A percentile compares a stretch with the other conserved stretches of the same genome.
phyloP scores from a whole-genome alignment of 345 rosid species.

The Corchorus olitorius region DNA sequence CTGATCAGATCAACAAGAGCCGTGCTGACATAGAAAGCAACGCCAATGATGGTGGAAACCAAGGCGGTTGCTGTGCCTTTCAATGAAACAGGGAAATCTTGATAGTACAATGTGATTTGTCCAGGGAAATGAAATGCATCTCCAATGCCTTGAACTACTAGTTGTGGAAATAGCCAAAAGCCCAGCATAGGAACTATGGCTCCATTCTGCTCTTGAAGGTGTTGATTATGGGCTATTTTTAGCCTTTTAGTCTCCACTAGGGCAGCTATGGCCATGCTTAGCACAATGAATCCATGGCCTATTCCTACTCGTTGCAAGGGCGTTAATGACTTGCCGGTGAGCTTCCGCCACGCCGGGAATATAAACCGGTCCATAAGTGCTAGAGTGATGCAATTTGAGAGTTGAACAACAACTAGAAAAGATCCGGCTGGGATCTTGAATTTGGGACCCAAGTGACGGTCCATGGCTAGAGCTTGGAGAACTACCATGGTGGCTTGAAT shows the following conservation, averaged over 20 bases:
- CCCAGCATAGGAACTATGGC: constrained; percentile 33
- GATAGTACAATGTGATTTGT: too few species aligned
- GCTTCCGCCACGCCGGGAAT: too few species aligned
- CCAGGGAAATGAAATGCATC: constrained; percentile 31
- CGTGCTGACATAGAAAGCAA: constrained; percentile 39
- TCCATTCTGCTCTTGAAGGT: not conserved
- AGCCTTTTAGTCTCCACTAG: too few species aligned
- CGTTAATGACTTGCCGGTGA: too few species aligned
- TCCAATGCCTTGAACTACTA: constrained; percentile 34
- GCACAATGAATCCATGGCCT: too few species aligned
- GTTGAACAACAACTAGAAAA: constrained; percentile 13
- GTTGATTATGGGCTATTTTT: constrained; percentile 6
- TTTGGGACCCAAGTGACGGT: constrained; percentile 39
- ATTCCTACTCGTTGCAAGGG: too few species aligned
- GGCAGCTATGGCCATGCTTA: too few species aligned
- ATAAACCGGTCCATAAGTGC: too few species aligned
- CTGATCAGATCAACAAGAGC: constrained; percentile 29
- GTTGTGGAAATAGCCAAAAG: constrained; percentile 44
- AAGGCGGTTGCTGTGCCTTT: constrained; percentile 40
- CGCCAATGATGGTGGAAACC: constrained; percentile 28
- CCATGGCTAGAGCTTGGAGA: constrained; percentile 50
- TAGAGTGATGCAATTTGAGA: too few species aligned
- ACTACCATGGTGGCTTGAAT: constrained; percentile 31
- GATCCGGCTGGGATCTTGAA: constrained; percentile 50
- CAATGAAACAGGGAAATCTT: not conserved